These are phyloP conservation scores for Fusarium goolgardi DNA, from an alignment of 2,329 filamentous ascomycete species.

Conservation along the genomic window DNA sequence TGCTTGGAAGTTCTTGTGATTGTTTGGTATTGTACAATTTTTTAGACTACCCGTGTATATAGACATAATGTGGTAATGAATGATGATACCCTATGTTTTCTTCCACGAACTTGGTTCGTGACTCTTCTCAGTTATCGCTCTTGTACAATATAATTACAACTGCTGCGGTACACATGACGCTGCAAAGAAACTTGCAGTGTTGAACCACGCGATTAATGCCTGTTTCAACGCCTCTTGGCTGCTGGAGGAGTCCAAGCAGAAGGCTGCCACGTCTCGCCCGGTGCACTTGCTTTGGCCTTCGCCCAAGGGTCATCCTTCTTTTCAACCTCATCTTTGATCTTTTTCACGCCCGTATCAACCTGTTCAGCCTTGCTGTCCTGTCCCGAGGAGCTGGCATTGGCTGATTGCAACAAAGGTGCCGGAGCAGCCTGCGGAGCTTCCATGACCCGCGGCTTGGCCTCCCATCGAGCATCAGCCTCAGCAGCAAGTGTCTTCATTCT, in stretches of 20 bases:
- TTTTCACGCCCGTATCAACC: slow-evolving; percentile 6
- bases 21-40: slow-evolving; percentile 36
- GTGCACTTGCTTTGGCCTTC: slow-evolving; percentile 58
- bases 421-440: slow-evolving; percentile 49
- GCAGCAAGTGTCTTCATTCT: slow-evolving; percentile 68
- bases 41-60: slow-evolving; percentile 40
- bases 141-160: slow-evolving; percentile 36
- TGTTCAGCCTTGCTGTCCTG: slow-evolving; percentile 20
- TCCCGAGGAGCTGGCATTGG: slow-evolving; percentile 8
- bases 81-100: slow-evolving; percentile 33
- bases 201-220: not conserved
- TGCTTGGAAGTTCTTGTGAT: not conserved
- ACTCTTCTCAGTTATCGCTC: slow-evolving; percentile 1
- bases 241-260: slow-evolving; percentile 67
- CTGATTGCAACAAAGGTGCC: slow-evolving; percentile 35
- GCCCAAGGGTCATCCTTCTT: slow-evolving; percentile 67
- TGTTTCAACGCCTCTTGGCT: slow-evolving; percentile 48
- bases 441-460: slow-evolving; percentile 65
- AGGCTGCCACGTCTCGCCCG: slow-evolving; percentile 76
- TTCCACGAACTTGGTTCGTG: not conserved
- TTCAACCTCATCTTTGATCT: slow-evolving; percentile 18
- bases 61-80: slow-evolving; percentile 42
- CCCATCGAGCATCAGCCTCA: slow-evolving; percentile 73
- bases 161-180: not conserved
- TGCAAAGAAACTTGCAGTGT: not conserved